Conservation (phyloP, 371 early-diverging fungal genomes). For the Mortierella sp. region DNA sequence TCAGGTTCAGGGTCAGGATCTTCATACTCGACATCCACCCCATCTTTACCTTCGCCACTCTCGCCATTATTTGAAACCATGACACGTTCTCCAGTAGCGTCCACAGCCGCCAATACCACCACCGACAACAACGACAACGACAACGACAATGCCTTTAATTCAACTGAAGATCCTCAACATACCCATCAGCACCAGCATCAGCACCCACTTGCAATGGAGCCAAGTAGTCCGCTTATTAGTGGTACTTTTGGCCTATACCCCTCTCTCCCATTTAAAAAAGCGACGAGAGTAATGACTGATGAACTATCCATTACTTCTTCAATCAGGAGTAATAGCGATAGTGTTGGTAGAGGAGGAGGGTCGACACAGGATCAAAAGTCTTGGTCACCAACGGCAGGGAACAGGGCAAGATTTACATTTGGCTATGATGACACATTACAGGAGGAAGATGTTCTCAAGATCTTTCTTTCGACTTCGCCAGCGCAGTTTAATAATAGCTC, state of each 20-base stretch:
- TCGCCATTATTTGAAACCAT: constrained; percentile 15
- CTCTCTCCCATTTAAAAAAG: background rate
- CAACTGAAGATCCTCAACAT: background rate
- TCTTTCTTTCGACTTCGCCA: constrained; percentile 9
- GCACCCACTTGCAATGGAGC: background rate
- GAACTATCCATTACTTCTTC: background rate
- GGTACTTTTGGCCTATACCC: constrained; percentile 21
- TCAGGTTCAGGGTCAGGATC: constrained; percentile 18
- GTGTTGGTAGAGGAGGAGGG: background rate
- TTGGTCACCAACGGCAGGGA: constrained; percentile 4
- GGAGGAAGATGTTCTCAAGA: background rate
- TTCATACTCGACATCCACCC: constrained; percentile 18
- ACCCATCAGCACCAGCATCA: background rate
- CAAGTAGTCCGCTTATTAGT: constrained; percentile 17
- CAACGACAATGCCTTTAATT: background rate
- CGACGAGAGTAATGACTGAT: background rate
- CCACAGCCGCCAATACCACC: background rate
- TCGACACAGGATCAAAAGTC: background rate
- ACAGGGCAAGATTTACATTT: constrained; percentile 28
- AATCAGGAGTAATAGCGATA: background rate
- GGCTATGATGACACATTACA: constrained; percentile 23
- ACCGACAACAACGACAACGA: background rate
- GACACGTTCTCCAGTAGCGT: constrained; percentile 7
- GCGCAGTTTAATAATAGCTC: background rate
- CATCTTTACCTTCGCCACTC: constrained; percentile 16